These are phyloP conservation scores for Sistotremastrum suecicum DNA, from an alignment of 768 basidiomycete genomes.

Conservation along the genomic window DNA sequence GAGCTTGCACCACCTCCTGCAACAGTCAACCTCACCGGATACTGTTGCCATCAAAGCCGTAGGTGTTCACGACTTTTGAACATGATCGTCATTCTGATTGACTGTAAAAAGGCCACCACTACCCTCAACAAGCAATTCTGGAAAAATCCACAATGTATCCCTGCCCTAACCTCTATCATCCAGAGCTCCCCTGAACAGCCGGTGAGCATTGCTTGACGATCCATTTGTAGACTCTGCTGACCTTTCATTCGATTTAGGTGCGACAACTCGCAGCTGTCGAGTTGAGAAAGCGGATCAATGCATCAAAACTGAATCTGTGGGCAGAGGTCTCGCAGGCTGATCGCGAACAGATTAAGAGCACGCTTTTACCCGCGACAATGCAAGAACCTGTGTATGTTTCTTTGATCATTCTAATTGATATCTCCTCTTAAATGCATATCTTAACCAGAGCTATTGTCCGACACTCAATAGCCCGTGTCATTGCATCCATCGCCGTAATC, in stretches of 20 bases:
- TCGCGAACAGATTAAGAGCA: constrained; percentile 73
- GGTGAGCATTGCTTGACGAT: constrained; percentile 34
- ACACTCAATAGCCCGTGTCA: constrained; percentile 82
- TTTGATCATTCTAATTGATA: too few relatives aligned
- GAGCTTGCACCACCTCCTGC: constrained; percentile 70
- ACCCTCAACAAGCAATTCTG: constrained; percentile 87
- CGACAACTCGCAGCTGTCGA: constrained; percentile 96
- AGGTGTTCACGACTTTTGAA: constrained; percentile 22
- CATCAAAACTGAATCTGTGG: constrained; percentile 78
- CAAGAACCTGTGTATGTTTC: constrained; percentile 21
- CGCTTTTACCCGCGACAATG: constrained; percentile 71
- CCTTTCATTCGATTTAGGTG: constrained; percentile 35
- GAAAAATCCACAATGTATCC: constrained; percentile 81
- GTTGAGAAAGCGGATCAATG: constrained; percentile 79
- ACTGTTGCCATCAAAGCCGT: constrained; percentile 83
- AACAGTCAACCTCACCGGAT: constrained; percentile 79
- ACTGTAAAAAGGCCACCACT: constrained; percentile 59
- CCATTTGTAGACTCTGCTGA: background rate
- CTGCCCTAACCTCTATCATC: constrained; percentile 78
- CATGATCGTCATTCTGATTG: constrained; percentile 7
- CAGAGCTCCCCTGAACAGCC: constrained; percentile 72
- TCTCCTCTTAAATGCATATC: constrained; percentile 5
- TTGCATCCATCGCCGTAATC: constrained; percentile 83
- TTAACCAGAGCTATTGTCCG: constrained; percentile 67
- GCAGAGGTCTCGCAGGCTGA: constrained; percentile 46